Base-by-base conservation (phyloP, 257 asterid species). In the Rubia yunnanensis region DNA sequence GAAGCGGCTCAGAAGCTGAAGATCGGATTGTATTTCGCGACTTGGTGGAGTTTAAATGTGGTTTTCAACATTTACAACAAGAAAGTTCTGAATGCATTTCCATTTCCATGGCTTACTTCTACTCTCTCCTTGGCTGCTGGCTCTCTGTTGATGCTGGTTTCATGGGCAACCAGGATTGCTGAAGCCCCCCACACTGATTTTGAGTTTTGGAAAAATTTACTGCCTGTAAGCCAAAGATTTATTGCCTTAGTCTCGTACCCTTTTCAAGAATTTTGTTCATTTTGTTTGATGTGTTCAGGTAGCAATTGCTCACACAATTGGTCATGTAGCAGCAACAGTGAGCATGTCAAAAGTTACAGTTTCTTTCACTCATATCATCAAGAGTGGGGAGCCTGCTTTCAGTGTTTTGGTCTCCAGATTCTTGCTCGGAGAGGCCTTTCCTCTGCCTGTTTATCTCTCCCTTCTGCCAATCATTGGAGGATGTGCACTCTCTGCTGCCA, bases 311-410 rank as follows among this genome's bases (percentile, higher is more conserved):
- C 98, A 88, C 66, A 91, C 96, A 34, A 83, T 91, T 20, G 98
- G 98, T 52, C 98, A 91, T 70, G 98, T 88, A 69, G 98, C 98
- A 8, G 95, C 96, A 35, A 91, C 96, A 10, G 89, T 88, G 30
- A 91, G 96, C 86, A 86, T 88, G 98, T 91, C 96, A 27, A 91
- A 91, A 31, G 98, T 88, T 1, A 90, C 96, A 7, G 98, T 91
- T 46, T 91, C 98, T 2, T 91, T 91, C 72, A 91, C 98, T 17
- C 98, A 91, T 44, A 91, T 91, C 8, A 91, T 91, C 32, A 91
- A 91, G 94, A 91, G 98, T 26, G 95, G 98, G n/a, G 98, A 91
- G 53, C 96, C 98, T 3, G 96, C 98, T 41, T 86, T 91, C 72
- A 88, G 86, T 68, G 96, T 91, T 20, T 39, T 91, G 55, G 96